phyloP scores from a whole-genome alignment of 148 eudicot species.

The Linanthus parryae region DNA sequence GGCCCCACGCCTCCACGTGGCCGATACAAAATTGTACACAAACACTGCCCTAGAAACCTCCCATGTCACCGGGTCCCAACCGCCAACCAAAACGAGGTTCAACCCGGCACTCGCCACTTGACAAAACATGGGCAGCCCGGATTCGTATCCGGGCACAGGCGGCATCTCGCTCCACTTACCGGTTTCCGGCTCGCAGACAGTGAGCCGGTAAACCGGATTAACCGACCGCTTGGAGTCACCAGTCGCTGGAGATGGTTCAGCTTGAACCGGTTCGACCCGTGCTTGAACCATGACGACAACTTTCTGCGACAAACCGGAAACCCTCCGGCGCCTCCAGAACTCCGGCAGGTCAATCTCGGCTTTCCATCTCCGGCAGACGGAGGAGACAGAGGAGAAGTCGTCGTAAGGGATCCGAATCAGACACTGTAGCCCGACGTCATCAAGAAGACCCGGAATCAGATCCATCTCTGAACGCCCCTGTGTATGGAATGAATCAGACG shows the following conservation, averaged over 20 bases:
- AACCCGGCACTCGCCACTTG: conserved; percentile 53
- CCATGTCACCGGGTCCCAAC: conserved; percentile 71
- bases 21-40: conserved; percentile 45
- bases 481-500: too few species aligned
- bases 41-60: conserved; percentile 34
- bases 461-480: too few species aligned
- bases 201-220: conserved; percentile 48
- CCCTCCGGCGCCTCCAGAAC: conserved; percentile 31
- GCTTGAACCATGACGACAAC: conserved; percentile 51
- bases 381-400: conserved; percentile 32
- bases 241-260: too few species aligned
- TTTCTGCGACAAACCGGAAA: conserved; percentile 32
- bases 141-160: conserved; percentile 28
- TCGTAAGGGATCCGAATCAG: conserved; percentile 42
- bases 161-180: conserved; percentile 47
- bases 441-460: conserved; percentile 48
- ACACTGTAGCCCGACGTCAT: conserved; percentile 61
- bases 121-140: conserved; percentile 66
- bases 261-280: conserved; percentile 11
- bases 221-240: too few species aligned
- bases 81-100: conserved; percentile 67
- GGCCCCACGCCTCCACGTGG: conserved; percentile 59
- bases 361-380: conserved; percentile 52
- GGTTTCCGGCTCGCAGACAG: conserved; percentile 34
- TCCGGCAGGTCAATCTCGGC: conserved; percentile 28